phyloP scores from a whole-genome alignment of 345 rosid genomes.

The Lepidium africanum region DNA sequence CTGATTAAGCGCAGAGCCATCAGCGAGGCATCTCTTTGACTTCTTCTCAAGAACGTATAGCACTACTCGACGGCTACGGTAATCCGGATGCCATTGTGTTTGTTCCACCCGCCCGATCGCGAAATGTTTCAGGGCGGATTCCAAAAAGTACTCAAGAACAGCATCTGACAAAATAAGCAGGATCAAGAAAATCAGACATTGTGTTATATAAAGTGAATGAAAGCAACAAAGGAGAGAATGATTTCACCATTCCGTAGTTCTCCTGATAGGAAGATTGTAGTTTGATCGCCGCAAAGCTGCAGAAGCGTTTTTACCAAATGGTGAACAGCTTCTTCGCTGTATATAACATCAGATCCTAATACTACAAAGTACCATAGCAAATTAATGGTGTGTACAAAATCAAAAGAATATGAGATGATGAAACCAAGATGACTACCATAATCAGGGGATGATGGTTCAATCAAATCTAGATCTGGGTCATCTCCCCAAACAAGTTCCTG shows the following conservation, averaged over 20 bases:
- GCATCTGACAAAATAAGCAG: conserved; percentile 49
- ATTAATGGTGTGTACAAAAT: neutral
- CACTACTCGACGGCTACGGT: conserved; percentile 54
- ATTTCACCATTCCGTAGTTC: conserved; percentile 72
- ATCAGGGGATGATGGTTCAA: conserved; percentile 71
- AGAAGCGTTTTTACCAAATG: conserved; percentile 65
- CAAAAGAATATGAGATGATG: neutral
- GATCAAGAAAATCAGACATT: too few species aligned
- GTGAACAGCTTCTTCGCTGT: conserved; percentile 72
- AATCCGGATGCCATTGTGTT: conserved; percentile 81
- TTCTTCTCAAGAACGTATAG: conserved; percentile 74
- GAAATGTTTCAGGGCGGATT: conserved; percentile 58
- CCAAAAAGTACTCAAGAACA: conserved; percentile 74
- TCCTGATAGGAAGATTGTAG: conserved; percentile 72
- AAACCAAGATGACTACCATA: conserved; percentile 37
- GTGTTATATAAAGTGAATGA: neutral
- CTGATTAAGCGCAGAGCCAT: conserved; percentile 18
- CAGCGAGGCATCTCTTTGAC: conserved; percentile 16
- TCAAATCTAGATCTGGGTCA: conserved; percentile 45
- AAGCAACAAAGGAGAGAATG: neutral
- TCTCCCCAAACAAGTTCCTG: conserved; percentile 81
- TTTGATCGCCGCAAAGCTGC: conserved; percentile 58
- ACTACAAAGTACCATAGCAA: conserved; percentile 32
- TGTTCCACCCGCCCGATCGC: conserved; percentile 69
- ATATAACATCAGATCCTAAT: conserved; percentile 85